Base-by-base conservation (phyloP, 2,329 filamentous ascomycete genomes). In the Fusarium humuli region DNA sequence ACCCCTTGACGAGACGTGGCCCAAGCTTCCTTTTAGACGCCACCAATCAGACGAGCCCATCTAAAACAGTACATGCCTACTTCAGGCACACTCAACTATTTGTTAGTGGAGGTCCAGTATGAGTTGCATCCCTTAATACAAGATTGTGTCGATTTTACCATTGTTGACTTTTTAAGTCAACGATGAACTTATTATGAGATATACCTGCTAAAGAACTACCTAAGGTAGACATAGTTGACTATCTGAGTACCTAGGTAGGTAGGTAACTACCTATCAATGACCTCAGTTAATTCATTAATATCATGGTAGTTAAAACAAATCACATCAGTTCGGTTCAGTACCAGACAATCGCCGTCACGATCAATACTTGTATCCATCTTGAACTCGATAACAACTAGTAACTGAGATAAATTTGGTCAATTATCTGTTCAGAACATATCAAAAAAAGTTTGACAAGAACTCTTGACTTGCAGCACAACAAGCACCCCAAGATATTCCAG, bases 1-100 rank as follows among this genome's bases (percentile, higher is more conserved):
- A 61, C 72, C 74, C 71, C 73, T 73, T 65, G 69, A 58, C 45
- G 46, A 58, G 37, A 59, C 18, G 61, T 70, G 74, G 74, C 54
- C 74, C 74, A 70, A 75, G 74, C 74, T 76, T 70, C 67, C 22
- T 7, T 46, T 48, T 46, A 42, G 37, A 20, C 49, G 37, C 22
- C 45, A 18, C 73, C 73, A 75, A 76, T 76, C 69, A 73, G 60
- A 70, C 48, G 57, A 54, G 25, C 16, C 18, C 11, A 30, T 14
- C 50, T 27, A 34, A 48, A 57, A 72, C 16, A 37, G 20, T 5
- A 37, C 18, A 37, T 37, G 10, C 34, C 34, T 37, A 47, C 37
- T 44, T 34, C 23, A 64, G 44, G 44, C 18, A 27, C 14, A 23
- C 13, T 12, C 34, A n/a, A 37, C 34, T n/a, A 37, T 37, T 37